Percentiles rank a stretch among this genome's conserved stretches.
Evolutionary conservation across 257 asterid genomes (phyloP).

Genomic region (Fraxinus anomala): DNA sequence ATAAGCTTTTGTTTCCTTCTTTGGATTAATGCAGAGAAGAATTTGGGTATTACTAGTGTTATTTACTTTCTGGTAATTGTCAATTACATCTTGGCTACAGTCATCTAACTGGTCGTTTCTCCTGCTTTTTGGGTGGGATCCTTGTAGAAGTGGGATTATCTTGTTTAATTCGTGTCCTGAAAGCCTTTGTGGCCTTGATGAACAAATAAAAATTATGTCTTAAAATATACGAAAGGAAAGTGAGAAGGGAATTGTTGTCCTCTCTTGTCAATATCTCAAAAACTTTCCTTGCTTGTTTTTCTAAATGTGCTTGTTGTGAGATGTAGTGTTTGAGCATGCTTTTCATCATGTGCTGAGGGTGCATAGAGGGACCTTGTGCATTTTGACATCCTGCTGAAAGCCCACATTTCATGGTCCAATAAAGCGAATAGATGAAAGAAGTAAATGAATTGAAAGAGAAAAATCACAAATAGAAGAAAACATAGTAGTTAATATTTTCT

Average conservation of each 20-base stretch:
- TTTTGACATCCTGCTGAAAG: background rate
- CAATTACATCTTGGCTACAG: background rate
- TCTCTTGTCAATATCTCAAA: background rate
- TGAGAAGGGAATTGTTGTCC: background rate
- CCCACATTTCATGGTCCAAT: background rate
- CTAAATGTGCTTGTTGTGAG: background rate
- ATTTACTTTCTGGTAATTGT: background rate
- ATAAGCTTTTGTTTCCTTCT: slow-evolving; percentile 30
- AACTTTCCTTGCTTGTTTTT: background rate
- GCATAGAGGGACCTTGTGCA: background rate
- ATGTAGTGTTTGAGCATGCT: background rate
- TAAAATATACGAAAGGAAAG: background rate
- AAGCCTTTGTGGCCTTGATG: background rate
- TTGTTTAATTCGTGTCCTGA: background rate
- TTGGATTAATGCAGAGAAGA: slow-evolving; percentile 15
- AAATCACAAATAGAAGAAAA: background rate
- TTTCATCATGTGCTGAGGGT: background rate
- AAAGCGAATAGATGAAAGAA: background rate
- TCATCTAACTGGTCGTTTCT: background rate
- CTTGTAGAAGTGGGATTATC: background rate
- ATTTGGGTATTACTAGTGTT: slow-evolving; percentile 10
- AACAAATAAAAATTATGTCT: background rate
- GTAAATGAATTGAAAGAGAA: background rate
- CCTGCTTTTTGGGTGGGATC: background rate
- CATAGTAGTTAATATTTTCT: background rate